These are phyloP conservation scores for Nitzschia inconspicua DNA, from an alignment of 108 stramenopile genomes.

Conservation along the genomic window DNA sequence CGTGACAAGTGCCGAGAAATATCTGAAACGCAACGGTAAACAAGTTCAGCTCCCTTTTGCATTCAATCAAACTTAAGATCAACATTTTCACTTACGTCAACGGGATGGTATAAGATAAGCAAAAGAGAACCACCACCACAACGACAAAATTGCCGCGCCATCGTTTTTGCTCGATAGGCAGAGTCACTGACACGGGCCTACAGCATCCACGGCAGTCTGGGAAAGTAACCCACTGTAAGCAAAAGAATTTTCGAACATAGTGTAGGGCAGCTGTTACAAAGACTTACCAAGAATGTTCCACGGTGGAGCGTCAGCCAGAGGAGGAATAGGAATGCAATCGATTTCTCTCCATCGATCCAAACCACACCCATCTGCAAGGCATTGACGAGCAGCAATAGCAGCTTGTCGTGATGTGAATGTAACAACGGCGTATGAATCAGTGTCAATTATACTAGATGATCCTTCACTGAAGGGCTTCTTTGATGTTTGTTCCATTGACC, in stretches of 20 bases:
- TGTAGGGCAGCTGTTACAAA: too few species aligned
- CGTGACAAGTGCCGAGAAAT: neutral
- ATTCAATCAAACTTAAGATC: neutral
- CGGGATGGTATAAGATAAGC: constrained; percentile 72
- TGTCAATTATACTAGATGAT: neutral
- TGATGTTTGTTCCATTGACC: too few species aligned
- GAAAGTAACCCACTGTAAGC: too few species aligned
- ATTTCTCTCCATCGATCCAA: constrained; percentile 62
- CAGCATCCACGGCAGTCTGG: constrained; percentile 84
- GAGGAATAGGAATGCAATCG: constrained; percentile 69
- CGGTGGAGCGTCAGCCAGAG: constrained; percentile 80
- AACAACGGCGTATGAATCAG: constrained; percentile 74
- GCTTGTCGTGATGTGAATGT: constrained; percentile 84
- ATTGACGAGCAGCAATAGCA: constrained; percentile 78
- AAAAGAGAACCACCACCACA: constrained; percentile 49
- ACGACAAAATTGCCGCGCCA: constrained; percentile 43
- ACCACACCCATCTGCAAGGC: constrained; percentile 75
- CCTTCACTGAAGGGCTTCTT: too few species aligned
- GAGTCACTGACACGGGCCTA: constrained; percentile 80
- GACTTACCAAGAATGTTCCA: constrained; percentile 65
- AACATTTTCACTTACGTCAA: constrained; percentile 36
- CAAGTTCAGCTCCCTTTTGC: too few species aligned
- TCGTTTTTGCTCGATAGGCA: constrained; percentile 59
- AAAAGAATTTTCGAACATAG: too few species aligned
- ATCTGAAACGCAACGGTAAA: too few species aligned